Base-by-base conservation (phyloP, 2,329 filamentous ascomycete genomes). In the Trichophaea hybrida region DNA sequence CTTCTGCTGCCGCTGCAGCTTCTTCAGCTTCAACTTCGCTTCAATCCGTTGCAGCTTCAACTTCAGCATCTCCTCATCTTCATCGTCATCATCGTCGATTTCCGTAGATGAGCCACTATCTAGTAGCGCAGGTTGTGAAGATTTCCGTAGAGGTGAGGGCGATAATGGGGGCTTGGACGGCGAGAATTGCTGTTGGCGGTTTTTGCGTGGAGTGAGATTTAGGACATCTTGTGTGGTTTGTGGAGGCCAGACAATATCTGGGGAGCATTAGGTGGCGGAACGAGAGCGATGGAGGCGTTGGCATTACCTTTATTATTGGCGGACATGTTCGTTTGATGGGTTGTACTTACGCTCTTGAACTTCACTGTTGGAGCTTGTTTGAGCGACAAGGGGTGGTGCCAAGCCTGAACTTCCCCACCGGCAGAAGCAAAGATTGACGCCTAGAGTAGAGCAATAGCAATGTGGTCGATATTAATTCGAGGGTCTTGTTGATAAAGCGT, bases 1-100 rank as follows among this genome's bases (percentile, higher is more conserved):
- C 73, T 69, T 77, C 80, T 71, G 80, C 73, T 69, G 75, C 64
- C 83, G 84, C 71, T 93, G 86, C 12, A 97, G 74, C 69, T 85
- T 89, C 72, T 96, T 97, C 65, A 97, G 73, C 72, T 85, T 93
- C 56, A 97, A 74, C 61, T 85, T 84, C 5, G 90, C 88, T 72
- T 97, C 84, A 60, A 98, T 94, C 58, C 87, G 88, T 65, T 90
- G 83, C 4, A 97, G 75, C 70, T 94, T 84, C 63, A 98, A 75
- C 69, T 94, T 82, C 37, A 97, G 74, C 1, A 83, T 94, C 75
- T 97, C 90, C 71, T 96, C 91, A 67, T 94, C 90, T 5, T 94
- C 80, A n/a, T 81, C 78, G 6, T 78, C 74, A 2, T 76, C 74
- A 4, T 72, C 74, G 54, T 73, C 71, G 8, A 12, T 24, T 15